phyloP scores from a whole-genome alignment of 768 basidiomycete species.

The Russula brevipes region DNA sequence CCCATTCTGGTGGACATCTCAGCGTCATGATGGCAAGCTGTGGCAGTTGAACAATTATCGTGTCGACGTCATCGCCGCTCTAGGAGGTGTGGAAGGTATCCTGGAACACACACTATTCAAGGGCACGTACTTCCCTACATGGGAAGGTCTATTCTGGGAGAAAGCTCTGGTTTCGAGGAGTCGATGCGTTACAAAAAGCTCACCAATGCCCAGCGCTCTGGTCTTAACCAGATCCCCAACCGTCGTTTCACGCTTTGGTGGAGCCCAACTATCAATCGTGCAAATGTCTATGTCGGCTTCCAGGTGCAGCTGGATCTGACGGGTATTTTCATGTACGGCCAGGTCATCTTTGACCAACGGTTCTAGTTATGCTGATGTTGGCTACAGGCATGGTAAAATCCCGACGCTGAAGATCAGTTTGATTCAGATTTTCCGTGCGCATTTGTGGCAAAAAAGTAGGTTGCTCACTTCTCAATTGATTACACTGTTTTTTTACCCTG shows the following conservation, averaged over 20 bases:
- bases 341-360: neutral
- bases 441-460: constrained; percentile 98
- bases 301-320: constrained; percentile 98
- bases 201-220: constrained; percentile 97
- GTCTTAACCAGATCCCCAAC: constrained; percentile 96
- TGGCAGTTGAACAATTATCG: constrained; percentile 99
- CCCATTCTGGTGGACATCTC: constrained; percentile 99
- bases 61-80: constrained; percentile 96
- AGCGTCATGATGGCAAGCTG: constrained; percentile 92
- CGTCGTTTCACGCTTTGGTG: constrained; percentile 99
- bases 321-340: constrained; percentile 80
- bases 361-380: constrained; percentile 8
- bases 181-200: constrained; percentile 95
- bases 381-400: constrained; percentile 88
- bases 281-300: constrained; percentile 99
- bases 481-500: constrained; percentile 14
- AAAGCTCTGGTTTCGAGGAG: constrained; percentile 97
- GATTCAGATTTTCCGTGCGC: constrained; percentile 99
- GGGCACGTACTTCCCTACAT: constrained; percentile 95
- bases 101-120: constrained; percentile 97
- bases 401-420: constrained; percentile 97
- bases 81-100: constrained; percentile 95
- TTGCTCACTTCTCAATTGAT: constrained; percentile 27
- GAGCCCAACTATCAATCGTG: constrained; percentile 98
- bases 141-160: constrained; percentile 99